Base-by-base conservation (phyloP, 139 green algal species). In the Chlamydomonas schloesseri region DNA sequence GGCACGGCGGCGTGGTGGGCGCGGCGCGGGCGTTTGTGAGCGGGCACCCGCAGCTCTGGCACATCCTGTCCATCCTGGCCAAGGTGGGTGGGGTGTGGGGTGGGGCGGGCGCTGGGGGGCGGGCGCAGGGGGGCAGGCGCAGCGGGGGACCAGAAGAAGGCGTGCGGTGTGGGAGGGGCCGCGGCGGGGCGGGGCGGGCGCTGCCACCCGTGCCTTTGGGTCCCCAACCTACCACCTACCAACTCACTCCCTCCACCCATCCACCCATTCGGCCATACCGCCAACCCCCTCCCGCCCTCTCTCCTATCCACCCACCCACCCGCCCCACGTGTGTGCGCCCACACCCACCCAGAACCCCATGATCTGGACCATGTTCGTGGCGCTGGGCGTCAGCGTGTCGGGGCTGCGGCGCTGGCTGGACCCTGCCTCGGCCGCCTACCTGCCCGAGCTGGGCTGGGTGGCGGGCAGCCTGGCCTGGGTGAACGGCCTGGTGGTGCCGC, bases 341-440 rank as follows among this genome's bases (percentile, higher is more conserved):
- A n/a, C n/a, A n/a, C n/a, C n/a, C n/a, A n/a, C n/a, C n/a, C 78
- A 87, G 86, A 90, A 90, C 72, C 87, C 87, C 31, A 90, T 90
- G 87, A 80, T 90, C 28, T 90, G 87, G 87, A 83, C 80, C 47
- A 81, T 90, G 33, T 81, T 90, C 21, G 17, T 87, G 10, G 87
- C 87, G 2, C 53, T 87, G 47, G 53, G 71, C 31, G 37, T 90
- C 28, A 85, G 73, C 13, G 58, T 83, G 3, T 67, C 34, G 24
- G 87, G 87, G 3, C 80, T 90, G 64, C 78, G 87, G 14, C 11
- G 36, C 34, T 90, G 71, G 23, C 81, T 90, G 65, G 87, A 90
- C 80, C 80, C 87, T 13, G 62, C 65, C n/a, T 81, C 73, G 13
- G 36, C 72, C 21, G 0, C 37, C 29, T 90, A 82, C 65, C 50